Evolutionary conservation across 1,284 basidiomycete genomes (phyloP).

Genomic region (Hypsizygus ulmarius): DNA sequence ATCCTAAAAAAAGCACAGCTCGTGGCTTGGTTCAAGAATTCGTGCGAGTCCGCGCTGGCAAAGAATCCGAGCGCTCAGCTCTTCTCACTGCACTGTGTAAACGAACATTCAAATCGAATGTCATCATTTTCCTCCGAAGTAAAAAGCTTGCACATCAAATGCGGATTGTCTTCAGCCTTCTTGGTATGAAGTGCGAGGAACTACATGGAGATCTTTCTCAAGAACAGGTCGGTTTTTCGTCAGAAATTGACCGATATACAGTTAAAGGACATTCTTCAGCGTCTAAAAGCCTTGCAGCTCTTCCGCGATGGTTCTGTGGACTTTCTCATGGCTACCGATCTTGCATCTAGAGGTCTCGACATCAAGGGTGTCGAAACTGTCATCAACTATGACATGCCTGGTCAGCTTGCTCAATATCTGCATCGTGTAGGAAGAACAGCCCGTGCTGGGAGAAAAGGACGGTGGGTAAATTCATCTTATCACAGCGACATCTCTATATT

Average conservation of each 20-base stretch:
- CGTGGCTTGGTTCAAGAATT: constrained; percentile 95
- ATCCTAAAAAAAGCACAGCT: constrained; percentile 88
- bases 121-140: constrained; percentile 93
- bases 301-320: constrained; percentile 87
- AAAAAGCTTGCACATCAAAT: constrained; percentile 98
- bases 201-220: constrained; percentile 94
- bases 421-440: constrained; percentile 97
- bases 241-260: neutral
- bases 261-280: constrained; percentile 43
- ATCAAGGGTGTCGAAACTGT: constrained; percentile 98
- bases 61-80: constrained; percentile 80
- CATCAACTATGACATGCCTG: constrained; percentile 98
- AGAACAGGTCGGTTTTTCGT: constrained; percentile 69
- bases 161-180: constrained; percentile 88
- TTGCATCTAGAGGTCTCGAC: constrained; percentile 93
- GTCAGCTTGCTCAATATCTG: constrained; percentile 89
- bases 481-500: neutral
- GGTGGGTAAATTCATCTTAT: constrained; percentile 48
- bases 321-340: constrained; percentile 93
- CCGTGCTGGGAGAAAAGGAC: constrained; percentile 88
- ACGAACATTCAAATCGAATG: constrained; percentile 80
- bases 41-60: constrained; percentile 79
- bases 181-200: constrained; percentile 86
- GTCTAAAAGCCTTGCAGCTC: constrained; percentile 79
- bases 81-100: constrained; percentile 84